phyloP scores from a whole-genome alignment of 768 basidiomycete genomes.

The Pisolithus sp. region DNA sequence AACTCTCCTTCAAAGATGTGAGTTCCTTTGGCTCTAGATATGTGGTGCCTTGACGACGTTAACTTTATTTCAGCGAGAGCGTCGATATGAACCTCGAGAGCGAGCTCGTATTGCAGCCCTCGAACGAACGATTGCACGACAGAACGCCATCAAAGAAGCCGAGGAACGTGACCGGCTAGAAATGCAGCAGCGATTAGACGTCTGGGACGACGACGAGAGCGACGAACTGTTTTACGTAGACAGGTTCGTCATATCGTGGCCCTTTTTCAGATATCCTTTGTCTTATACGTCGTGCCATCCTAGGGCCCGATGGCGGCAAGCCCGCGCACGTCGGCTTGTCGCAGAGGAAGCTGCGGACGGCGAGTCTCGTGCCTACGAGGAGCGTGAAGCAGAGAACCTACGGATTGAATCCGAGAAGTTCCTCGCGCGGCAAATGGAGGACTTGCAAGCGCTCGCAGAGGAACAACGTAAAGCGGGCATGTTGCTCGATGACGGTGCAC shows the following conservation, averaged over 20 bases:
- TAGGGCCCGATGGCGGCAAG: slow-evolving; percentile 81
- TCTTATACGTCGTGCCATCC: neutral
- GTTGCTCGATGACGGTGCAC: slow-evolving; percentile 85
- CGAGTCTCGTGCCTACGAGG: slow-evolving; percentile 75
- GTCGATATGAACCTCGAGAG: slow-evolving; percentile 89
- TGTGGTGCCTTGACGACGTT: neutral
- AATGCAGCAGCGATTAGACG: slow-evolving; percentile 73
- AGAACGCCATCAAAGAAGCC: slow-evolving; percentile 63
- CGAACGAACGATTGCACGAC: slow-evolving; percentile 70
- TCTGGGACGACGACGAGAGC: slow-evolving; percentile 92
- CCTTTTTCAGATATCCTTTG: slow-evolving; percentile 14
- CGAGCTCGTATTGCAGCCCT: slow-evolving; percentile 70
- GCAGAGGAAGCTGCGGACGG: slow-evolving; percentile 82
- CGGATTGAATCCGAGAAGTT: slow-evolving; percentile 90
- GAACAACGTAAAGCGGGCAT: slow-evolving; percentile 89
- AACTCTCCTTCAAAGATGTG: slow-evolving; percentile 82
- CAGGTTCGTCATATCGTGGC: slow-evolving; percentile 42
- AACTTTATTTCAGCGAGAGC: slow-evolving; percentile 59
- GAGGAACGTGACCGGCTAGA: slow-evolving; percentile 78
- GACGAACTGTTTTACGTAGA: slow-evolving; percentile 92
- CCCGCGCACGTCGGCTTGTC: slow-evolving; percentile 62
- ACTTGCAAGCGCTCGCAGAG: slow-evolving; percentile 87
- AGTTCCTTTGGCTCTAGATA: slow-evolving; percentile 26
- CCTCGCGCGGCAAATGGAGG: slow-evolving; percentile 90
- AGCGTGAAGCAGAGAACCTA: slow-evolving; percentile 80